Evolutionary conservation across 768 basidiomycete genomes (phyloP).

Genomic region (Rhodotorula babjevae): DNA sequence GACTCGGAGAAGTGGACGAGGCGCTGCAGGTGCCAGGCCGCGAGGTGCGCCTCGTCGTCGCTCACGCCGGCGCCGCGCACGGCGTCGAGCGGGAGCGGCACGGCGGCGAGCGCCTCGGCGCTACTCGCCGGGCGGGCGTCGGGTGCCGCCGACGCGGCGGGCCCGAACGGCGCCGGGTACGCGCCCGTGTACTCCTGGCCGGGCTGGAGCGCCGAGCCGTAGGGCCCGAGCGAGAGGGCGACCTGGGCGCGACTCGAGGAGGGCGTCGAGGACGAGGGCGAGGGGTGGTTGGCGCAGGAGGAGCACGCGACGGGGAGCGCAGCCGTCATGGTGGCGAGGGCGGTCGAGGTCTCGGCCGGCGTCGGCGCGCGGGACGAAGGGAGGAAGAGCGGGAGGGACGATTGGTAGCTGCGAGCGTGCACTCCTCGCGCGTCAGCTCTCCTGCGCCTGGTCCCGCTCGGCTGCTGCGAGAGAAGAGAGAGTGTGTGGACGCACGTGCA

Average conservation of each 20-base stretch:
- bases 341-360: background rate
- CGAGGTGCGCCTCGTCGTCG: slow-evolving; percentile 33
- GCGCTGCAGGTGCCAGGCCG: slow-evolving; percentile 46
- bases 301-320: slow-evolving; percentile 22
- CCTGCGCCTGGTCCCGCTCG: no score
- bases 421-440: no score
- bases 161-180: slow-evolving; percentile 46
- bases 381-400: slow-evolving; percentile 38
- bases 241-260: slow-evolving; percentile 17
- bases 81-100: slow-evolving; percentile 14
- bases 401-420: slow-evolving; percentile 40
- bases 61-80: background rate
- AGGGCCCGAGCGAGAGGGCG: slow-evolving; percentile 47
- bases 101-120: slow-evolving; percentile 22
- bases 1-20: slow-evolving; percentile 41
- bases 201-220: slow-evolving; percentile 46
- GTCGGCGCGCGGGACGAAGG: background rate
- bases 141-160: slow-evolving; percentile 4
- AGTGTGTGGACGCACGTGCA: slow-evolving; percentile 43
- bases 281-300: slow-evolving; percentile 1
- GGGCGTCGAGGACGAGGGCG: background rate
- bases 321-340: slow-evolving; percentile 28
- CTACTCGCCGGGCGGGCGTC: background rate
- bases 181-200: slow-evolving; percentile 48
- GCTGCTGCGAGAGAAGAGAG: no score